Evolutionary conservation across 306 rosid genomes (phyloP).

Genomic region (Sechiopsis laciniata): DNA sequence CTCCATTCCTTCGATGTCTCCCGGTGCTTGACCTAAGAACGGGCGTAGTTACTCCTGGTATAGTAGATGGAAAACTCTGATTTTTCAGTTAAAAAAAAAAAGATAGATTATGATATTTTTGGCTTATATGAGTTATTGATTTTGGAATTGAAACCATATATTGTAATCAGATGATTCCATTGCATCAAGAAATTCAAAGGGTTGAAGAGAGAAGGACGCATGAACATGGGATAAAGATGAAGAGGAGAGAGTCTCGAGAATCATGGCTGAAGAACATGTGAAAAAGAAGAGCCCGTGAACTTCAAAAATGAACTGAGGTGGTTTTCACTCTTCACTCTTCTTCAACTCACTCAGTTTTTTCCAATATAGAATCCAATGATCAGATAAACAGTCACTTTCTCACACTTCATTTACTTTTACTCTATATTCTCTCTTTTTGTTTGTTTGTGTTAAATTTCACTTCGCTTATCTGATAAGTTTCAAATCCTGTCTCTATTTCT

Average conservation of each 20-base stretch:
- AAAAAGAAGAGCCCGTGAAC: constrained; percentile 61
- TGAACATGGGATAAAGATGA: constrained; percentile 42
- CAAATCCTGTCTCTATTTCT: background rate
- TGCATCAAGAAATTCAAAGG: background rate
- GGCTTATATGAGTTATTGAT: background rate
- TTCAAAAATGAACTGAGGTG: constrained; percentile 65
- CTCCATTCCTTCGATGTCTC: too few species aligned
- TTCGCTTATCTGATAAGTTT: background rate
- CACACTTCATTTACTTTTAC: constrained; percentile 15
- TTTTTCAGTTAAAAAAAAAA: too few species aligned
- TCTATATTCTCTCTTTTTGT: background rate
- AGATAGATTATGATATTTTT: background rate
- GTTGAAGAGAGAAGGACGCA: constrained; percentile 8
- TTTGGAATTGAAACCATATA: background rate
- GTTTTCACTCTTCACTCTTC: constrained; percentile 29
- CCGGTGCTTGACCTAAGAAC: too few species aligned
- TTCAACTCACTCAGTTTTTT: constrained; percentile 1
- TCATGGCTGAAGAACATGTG: constrained; percentile 80
- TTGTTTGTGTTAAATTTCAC: background rate
- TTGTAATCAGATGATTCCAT: background rate
- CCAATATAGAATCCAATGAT: constrained; percentile 10
- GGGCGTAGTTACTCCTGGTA: too few species aligned
- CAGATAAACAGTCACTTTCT: background rate
- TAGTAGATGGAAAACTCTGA: too few species aligned
- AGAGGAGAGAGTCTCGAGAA: constrained; percentile 51